Evolutionary conservation across 2,329 filamentous ascomycete species (phyloP).

Genomic region (Nigrospora oryzae): DNA sequence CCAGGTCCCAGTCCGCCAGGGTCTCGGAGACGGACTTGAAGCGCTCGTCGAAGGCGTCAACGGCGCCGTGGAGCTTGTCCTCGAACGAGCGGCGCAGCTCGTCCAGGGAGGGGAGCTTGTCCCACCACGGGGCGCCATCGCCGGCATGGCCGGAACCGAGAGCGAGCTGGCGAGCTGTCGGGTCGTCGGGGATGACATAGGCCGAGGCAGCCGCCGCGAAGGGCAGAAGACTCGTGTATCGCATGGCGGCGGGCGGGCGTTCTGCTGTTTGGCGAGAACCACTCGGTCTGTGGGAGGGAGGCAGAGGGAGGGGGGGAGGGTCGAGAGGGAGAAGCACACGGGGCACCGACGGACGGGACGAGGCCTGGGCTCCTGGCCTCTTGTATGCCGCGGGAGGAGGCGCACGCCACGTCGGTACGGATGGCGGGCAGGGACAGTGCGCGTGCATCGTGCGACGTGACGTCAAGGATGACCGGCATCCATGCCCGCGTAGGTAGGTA

Average conservation of each 20-base stretch:
- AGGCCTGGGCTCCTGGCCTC: too few relatives aligned
- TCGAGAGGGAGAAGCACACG: too few relatives aligned
- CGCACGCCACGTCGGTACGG: too few relatives aligned
- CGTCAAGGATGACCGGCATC: too few relatives aligned
- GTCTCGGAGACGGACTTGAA: conserved; percentile 6
- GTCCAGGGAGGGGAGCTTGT: conserved; percentile 7
- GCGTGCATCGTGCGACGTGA: too few relatives aligned
- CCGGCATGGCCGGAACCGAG: conserved; percentile 8
- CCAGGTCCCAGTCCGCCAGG: conserved; percentile 7
- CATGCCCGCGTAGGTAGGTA: too few relatives aligned
- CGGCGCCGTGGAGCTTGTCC: conserved; percentile 4
- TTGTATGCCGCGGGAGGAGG: too few relatives aligned
- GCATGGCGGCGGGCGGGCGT: conserved; percentile 8
- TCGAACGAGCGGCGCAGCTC: conserved; percentile 8
- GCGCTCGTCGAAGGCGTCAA: conserved; percentile 8
- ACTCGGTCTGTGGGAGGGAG: neutral
- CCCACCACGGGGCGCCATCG: conserved; percentile 8
- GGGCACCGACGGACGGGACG: too few relatives aligned
- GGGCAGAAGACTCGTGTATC: conserved; percentile 13
- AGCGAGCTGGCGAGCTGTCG: conserved; percentile 15
- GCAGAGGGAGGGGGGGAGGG: neutral
- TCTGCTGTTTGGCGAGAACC: neutral
- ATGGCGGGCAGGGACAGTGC: too few relatives aligned
- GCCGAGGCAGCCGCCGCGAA: conserved; percentile 10
- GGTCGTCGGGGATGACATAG: conserved; percentile 19